Evolutionary conservation across 176 grass and related monocot species (phyloP).

Genomic region (Chloris gayana): DNA sequence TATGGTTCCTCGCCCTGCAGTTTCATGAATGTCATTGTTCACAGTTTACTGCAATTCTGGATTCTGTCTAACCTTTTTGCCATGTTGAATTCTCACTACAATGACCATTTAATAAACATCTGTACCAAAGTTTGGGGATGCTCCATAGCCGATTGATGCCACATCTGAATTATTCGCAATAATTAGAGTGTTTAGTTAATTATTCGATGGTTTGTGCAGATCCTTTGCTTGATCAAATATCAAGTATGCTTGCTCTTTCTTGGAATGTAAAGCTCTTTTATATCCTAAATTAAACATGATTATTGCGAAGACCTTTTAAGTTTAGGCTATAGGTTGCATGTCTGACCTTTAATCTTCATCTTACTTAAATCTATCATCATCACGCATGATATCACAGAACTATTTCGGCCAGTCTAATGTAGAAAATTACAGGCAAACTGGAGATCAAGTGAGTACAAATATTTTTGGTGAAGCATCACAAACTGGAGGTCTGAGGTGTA

Average conservation of each 20-base stretch:
- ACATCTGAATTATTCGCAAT: constrained; percentile 5
- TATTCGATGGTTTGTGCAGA: neutral
- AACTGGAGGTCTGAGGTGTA: constrained; percentile 27
- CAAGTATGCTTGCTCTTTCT: neutral
- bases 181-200: neutral
- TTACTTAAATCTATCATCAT: constrained; percentile 21
- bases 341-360: neutral
- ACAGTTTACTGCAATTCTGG: neutral
- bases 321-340: neutral
- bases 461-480: neutral
- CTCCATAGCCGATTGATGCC: neutral
- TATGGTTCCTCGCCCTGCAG: neutral
- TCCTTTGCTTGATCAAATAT: neutral
- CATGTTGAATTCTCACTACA: neutral
- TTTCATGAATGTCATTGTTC: neutral
- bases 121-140: neutral
- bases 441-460: constrained; percentile 3
- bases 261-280: too few relatives aligned
- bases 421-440: too few relatives aligned
- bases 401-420: constrained; percentile 9
- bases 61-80: neutral
- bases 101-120: neutral
- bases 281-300: neutral
- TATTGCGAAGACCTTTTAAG: too few relatives aligned
- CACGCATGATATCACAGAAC: constrained; percentile 5